A percentile compares a stretch with the other conserved stretches of the same genome.
These are phyloP conservation scores for Penicillium subrubescens DNA, from an alignment of 495 filamentous ascomycete genomes.

Conservation along the genomic window DNA sequence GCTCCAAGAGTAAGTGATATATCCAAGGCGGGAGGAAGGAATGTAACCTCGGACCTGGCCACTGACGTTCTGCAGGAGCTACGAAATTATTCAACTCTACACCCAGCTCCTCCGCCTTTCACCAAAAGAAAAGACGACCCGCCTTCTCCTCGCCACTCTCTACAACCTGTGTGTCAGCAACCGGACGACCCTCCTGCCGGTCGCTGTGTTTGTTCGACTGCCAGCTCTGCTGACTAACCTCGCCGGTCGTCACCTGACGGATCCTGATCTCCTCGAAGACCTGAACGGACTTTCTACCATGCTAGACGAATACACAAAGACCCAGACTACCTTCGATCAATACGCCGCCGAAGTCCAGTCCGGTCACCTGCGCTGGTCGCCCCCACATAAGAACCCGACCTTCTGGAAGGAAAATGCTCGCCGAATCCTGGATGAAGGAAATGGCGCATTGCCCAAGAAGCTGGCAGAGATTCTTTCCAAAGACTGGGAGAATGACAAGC, in stretches of 20 bases:
- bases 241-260: constrained; percentile 78
- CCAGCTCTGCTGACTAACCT: constrained; percentile 81
- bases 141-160: constrained; percentile 85
- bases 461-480: constrained; percentile 85
- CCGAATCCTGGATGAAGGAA: constrained; percentile 81
- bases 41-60: neutral
- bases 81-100: constrained; percentile 89
- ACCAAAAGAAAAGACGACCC: constrained; percentile 96
- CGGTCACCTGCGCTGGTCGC: constrained; percentile 92
- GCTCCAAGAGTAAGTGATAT: constrained; percentile 70
- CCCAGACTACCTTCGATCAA: constrained; percentile 95
- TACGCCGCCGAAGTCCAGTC: constrained; percentile 88
- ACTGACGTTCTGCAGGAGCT: constrained; percentile 59
- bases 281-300: constrained; percentile 72
- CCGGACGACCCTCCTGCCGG: constrained; percentile 74
- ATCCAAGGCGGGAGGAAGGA: neutral
- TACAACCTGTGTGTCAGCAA: constrained; percentile 80
- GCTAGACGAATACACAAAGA: constrained; percentile 91
- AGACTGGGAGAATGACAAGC: constrained; percentile 88
- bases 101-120: constrained; percentile 86
- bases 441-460: constrained; percentile 77
- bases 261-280: constrained; percentile 88
- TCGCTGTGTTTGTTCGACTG: constrained; percentile 78
- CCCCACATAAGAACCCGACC: constrained; percentile 82
- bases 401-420: constrained; percentile 98